These are phyloP conservation scores for Physcomitrellopsis africana DNA, from an alignment of 225 moss, liverwort and hornwort species.

Conservation along the genomic window DNA sequence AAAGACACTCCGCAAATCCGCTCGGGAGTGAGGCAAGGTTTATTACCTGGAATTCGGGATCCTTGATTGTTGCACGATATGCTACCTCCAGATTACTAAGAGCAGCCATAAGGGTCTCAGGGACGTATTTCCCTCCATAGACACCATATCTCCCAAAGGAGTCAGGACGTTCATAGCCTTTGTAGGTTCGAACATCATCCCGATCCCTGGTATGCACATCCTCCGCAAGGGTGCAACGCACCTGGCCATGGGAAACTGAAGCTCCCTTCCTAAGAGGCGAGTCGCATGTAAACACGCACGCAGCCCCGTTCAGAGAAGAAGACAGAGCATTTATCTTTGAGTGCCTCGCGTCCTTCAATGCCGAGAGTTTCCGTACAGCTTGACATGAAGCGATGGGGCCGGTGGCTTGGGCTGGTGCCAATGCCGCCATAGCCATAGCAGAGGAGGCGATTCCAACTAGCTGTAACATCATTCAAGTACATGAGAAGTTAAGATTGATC, in stretches of 20 bases:
- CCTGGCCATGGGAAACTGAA: slow-evolving; percentile 10
- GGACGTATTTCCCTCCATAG: slow-evolving; percentile 97
- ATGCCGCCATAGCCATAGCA: slow-evolving; percentile 43
- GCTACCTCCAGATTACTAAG: slow-evolving; percentile 71
- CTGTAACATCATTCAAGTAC: slow-evolving; percentile 27
- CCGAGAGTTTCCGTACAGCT: background rate
- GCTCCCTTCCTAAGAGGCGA: slow-evolving; percentile 1
- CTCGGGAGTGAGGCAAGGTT: background rate
- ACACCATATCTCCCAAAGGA: slow-evolving; percentile 87
- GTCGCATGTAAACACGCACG: slow-evolving; percentile 22
- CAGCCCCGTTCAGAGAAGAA: slow-evolving; percentile 29
- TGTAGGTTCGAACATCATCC: slow-evolving; percentile 49
- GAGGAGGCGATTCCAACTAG: slow-evolving; percentile 8
- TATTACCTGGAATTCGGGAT: slow-evolving; percentile 81
- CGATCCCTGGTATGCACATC: slow-evolving; percentile 53
- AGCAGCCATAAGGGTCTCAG: slow-evolving; percentile 95
- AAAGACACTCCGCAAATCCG: background rate
- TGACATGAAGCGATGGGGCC: slow-evolving; percentile 25
- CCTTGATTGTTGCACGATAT: slow-evolving; percentile 63
- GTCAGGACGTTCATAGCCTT: slow-evolving; percentile 86
- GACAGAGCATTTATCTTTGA: slow-evolving; percentile 27
- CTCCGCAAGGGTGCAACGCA: slow-evolving; percentile 47
- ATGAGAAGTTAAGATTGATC: background rate
- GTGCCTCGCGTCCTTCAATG: slow-evolving; percentile 29
- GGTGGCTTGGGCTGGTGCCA: slow-evolving; percentile 32